Evolutionary conservation across 108 stramenopile genomes (phyloP), one percentile per base, ranked within the genome.

Genomic region (Nannochloropsis gaditana): DNA sequence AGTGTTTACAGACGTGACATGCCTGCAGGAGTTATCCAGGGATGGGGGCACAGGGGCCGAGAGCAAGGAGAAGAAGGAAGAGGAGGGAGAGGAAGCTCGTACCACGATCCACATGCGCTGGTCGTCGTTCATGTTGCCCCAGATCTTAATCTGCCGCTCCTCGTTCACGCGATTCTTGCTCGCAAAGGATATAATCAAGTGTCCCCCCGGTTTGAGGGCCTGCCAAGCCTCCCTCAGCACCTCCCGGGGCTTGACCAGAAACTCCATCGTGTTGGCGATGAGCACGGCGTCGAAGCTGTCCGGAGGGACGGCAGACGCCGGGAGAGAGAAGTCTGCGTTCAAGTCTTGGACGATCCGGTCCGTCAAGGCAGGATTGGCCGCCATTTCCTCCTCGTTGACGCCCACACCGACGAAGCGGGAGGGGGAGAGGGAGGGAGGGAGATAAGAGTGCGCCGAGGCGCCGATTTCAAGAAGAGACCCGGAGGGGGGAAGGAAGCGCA

Each of bases 61-160:
- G 47, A 50, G 47, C 11, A 50, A 50, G 10, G 47, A 50, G 47
- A 15, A 15, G 47, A 50, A 11, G 47, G 47, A 50, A 15, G 47
- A 50, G 15, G 47, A 15, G 47, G 15, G 47, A 15, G 47, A 73
- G 8, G 59, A 6, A 73, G 59, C 0, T n/a, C 59, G 5, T 73
- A 73, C 96, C 84, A 91, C 91, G 43, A 97, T 93, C 96, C 96
- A 97, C 95, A 97, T 96, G 90, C 95, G 96, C 87, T 97, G 96
- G 82, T 95, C 96, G 85, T 97, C 95, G 80, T 95, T 96, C 92
- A 94, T 94, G 45, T 92, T 93, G 79, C 92, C 86, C 96, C 96
- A 97, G 89, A 94, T 93, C 84, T 93, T 94, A 44, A 95, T 95
- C 86, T 94, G 94, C 82, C 93, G 94, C 81, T 92, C 90, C 59